A percentile compares a stretch with the other conserved stretches of the same genome.
Conservation (phyloP, 225 moss, liverwort and hornwort genomes). For the Marchantia paleacea region DNA sequence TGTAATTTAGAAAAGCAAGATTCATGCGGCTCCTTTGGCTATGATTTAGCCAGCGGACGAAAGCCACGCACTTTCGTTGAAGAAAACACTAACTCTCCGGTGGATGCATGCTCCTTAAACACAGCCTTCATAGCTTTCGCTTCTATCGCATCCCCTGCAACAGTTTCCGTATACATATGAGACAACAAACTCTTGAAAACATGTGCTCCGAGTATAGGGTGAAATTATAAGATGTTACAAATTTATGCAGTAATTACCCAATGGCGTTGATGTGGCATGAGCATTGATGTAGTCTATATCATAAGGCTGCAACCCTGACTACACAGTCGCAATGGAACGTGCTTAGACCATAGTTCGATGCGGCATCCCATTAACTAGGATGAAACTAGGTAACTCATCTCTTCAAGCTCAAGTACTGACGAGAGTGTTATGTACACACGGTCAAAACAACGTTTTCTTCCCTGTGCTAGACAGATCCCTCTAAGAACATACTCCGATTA, state of each 20-base stretch:
- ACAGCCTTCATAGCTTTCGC: slow-evolving; percentile 75
- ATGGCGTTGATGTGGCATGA: slow-evolving; percentile 94
- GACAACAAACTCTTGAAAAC: background rate
- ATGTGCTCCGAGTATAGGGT: background rate
- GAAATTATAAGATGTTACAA: background rate
- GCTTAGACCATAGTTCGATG: background rate
- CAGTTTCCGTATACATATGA: background rate
- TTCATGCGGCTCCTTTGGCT: too few relatives aligned
- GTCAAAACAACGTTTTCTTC: background rate
- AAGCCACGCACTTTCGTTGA: slow-evolving; percentile 79
- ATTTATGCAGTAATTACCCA: slow-evolving; percentile 49
- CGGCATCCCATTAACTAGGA: background rate
- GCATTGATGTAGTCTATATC: slow-evolving; percentile 89
- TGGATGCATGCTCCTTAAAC: slow-evolving; percentile 58
- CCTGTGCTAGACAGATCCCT: background rate
- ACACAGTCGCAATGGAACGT: slow-evolving; percentile 20
- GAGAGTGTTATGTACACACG: background rate
- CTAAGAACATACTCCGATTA: too few relatives aligned
- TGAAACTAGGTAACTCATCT: background rate
- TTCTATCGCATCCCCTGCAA: slow-evolving; percentile 83
- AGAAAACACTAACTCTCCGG: slow-evolving; percentile 60
- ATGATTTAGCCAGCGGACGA: background rate
- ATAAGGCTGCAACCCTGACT: slow-evolving; percentile 82
- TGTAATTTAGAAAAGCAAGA: too few relatives aligned
- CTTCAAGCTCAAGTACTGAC: background rate